These are phyloP conservation scores for Boletus speciosus DNA, from an alignment of 768 basidiomycete species.

Conservation along the genomic window DNA sequence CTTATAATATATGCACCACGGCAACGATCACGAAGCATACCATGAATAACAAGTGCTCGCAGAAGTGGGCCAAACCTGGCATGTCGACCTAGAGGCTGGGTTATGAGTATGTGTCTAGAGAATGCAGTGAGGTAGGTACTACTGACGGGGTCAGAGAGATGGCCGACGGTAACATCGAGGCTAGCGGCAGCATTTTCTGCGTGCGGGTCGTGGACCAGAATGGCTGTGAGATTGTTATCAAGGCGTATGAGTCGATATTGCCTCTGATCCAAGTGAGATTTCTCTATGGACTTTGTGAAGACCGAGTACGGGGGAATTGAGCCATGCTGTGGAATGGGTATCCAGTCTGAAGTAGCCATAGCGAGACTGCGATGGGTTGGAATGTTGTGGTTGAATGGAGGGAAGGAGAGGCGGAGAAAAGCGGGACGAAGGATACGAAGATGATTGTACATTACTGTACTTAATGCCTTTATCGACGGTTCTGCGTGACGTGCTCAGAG, in stretches of 20 bases:
- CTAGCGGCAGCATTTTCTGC: slow-evolving; percentile 95
- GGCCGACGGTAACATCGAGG: slow-evolving; percentile 92
- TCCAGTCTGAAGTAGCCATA: slow-evolving; percentile 27
- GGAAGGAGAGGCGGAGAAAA: slow-evolving; percentile 6
- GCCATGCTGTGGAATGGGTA: slow-evolving; percentile 6
- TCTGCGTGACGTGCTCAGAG: not conserved
- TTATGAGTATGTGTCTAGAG: not conserved
- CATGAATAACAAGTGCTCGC: slow-evolving; percentile 96
- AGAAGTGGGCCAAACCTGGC: slow-evolving; percentile 92
- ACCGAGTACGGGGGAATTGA: slow-evolving; percentile 45
- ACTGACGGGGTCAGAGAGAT: slow-evolving; percentile 87
- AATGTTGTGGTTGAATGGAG: no score
- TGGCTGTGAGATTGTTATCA: slow-evolving; percentile 86
- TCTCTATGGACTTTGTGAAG: slow-evolving; percentile 60
- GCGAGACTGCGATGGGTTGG: slow-evolving; percentile 13
- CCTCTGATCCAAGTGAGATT: slow-evolving; percentile 75
- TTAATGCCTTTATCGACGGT: no score
- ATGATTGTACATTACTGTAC: no score
- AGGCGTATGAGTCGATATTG: slow-evolving; percentile 79
- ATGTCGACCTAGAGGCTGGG: slow-evolving; percentile 61
- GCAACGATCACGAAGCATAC: slow-evolving; percentile 40
- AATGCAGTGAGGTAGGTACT: not conserved
- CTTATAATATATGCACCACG: not conserved
- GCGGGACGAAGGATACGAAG: slow-evolving; percentile 10
- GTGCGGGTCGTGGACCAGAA: slow-evolving; percentile 76